Percentiles rank a stretch among this genome's conserved stretches.
phyloP scores from a whole-genome alignment of 2,329 filamentous ascomycete species.

The Didymella lethalis region DNA sequence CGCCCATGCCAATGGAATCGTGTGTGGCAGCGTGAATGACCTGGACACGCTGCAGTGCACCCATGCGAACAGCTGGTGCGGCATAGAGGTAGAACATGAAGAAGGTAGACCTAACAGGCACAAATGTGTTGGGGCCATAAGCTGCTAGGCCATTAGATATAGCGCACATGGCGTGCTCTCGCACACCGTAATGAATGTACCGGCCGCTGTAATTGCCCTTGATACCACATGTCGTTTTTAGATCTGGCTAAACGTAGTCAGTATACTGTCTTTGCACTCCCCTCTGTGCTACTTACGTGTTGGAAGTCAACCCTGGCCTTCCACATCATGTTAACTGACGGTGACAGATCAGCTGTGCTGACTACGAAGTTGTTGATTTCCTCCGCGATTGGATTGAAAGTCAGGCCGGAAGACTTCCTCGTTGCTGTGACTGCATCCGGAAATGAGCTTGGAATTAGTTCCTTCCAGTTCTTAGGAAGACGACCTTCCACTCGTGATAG shows the following conservation, averaged over 20 bases:
- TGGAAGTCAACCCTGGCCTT: conserved; percentile 61
- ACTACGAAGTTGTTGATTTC: conserved; percentile 95
- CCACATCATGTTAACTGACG: conserved; percentile 63
- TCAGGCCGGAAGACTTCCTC: conserved; percentile 60
- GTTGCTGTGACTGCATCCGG: conserved; percentile 59
- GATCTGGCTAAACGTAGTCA: conserved; percentile 35
- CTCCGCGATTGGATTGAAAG: conserved; percentile 68
- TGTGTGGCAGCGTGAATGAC: too few relatives aligned
- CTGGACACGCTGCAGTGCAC: too few relatives aligned
- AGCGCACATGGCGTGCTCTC: too few relatives aligned
- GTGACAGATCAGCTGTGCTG: conserved; percentile 65
- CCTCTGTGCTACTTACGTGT: conserved; percentile 47
- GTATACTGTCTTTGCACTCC: background rate
- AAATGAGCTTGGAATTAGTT: conserved; percentile 60
- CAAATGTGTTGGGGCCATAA: too few relatives aligned
- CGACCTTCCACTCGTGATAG: conserved; percentile 58
- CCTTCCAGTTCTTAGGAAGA: conserved; percentile 59
- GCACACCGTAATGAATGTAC: too few relatives aligned
- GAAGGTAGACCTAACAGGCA: too few relatives aligned
- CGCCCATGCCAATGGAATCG: too few relatives aligned
- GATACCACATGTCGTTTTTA: conserved; percentile 54
- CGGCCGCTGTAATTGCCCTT: too few relatives aligned
- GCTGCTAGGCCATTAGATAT: too few relatives aligned
- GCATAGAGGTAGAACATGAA: too few relatives aligned
- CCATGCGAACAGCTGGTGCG: too few relatives aligned